A percentile compares a stretch with the other conserved stretches of the same genome.
Evolutionary conservation across 1,284 basidiomycete genomes (phyloP).

Genomic region (Anthracocystis setariae): DNA sequence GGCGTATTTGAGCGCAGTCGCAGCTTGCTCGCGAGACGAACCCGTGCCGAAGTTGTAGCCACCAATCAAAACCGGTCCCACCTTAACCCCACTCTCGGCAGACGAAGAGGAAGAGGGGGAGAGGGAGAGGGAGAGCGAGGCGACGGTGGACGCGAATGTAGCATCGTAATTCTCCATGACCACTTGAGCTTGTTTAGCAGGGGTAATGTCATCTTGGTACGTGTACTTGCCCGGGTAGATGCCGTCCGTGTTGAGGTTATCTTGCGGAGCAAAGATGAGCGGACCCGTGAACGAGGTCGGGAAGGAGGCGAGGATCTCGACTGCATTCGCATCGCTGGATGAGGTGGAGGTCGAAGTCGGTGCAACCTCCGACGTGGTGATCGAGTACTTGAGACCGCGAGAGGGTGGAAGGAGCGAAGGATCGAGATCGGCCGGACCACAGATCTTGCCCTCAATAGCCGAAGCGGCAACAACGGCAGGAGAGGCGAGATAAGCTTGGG

Average conservation of each 20-base stretch:
- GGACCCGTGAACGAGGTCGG: slow-evolving; percentile 84
- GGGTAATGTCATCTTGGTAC: slow-evolving; percentile 98
- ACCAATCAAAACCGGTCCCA: slow-evolving; percentile 82
- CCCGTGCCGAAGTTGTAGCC: slow-evolving; percentile 99
- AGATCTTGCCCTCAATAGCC: slow-evolving; percentile 90
- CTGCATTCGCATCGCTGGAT: slow-evolving; percentile 39
- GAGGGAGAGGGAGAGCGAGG: slow-evolving; percentile 70
- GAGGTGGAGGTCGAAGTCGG: slow-evolving; percentile 39
- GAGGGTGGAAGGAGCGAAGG: slow-evolving; percentile 72
- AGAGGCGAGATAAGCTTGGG: slow-evolving; percentile 92
- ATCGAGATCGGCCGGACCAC: slow-evolving; percentile 78
- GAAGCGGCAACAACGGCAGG: slow-evolving; percentile 97
- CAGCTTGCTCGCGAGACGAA: slow-evolving; percentile 97
- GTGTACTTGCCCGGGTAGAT: slow-evolving; percentile 99
- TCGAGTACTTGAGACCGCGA: slow-evolving; percentile 69
- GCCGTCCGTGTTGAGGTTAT: slow-evolving; percentile 97
- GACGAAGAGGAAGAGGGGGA: slow-evolving; percentile 1
- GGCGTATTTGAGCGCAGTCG: slow-evolving; percentile 93
- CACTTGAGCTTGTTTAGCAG: slow-evolving; percentile 91
- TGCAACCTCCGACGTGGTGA: slow-evolving; percentile 63
- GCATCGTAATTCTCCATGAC: slow-evolving; percentile 98
- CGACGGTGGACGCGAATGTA: slow-evolving; percentile 80
- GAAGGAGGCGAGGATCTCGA: slow-evolving; percentile 70
- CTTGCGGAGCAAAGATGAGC: slow-evolving; percentile 90
- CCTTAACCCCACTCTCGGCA: background rate